Conservation (phyloP, 106 monocot genomes). For the Dendrobium huoshanense region DNA sequence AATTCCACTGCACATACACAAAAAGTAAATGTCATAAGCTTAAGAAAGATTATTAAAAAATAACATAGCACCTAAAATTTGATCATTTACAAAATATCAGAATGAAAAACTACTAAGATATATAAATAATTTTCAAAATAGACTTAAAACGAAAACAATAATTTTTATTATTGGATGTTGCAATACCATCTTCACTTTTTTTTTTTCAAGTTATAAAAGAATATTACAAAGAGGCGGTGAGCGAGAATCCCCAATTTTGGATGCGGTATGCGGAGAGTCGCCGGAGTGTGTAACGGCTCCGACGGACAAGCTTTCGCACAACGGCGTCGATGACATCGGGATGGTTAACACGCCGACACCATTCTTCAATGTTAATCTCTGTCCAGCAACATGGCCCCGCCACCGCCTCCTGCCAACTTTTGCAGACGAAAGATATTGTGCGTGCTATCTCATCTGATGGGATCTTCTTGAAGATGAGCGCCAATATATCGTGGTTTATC, state of each 20-base stretch:
- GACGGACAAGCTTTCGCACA: neutral
- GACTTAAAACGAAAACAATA: no score
- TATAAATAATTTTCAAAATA: no score
- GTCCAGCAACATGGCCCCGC: neutral
- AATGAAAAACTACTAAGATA: no score
- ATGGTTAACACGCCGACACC: neutral
- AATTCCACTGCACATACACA: neutral
- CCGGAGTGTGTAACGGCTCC: neutral
- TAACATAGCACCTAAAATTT: no score
- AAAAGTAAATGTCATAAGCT: neutral
- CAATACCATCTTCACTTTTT: no score
- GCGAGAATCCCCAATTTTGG: conserved; percentile 1
- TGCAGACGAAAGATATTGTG: conserved; percentile 4
- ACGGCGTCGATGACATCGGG: neutral
- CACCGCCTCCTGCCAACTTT: neutral
- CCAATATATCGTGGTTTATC: neutral
- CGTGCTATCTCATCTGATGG: neutral
- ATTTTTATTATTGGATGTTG: no score
- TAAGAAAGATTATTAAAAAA: no score
- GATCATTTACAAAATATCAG: no score
- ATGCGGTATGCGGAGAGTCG: neutral
- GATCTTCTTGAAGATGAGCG: neutral
- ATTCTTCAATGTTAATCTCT: conserved; percentile 1
- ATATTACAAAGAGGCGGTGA: conserved; percentile 3
- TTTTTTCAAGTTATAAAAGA: no score